phyloP scores from a whole-genome alignment of 139 green algal species.

The Tetradesmus lagerheimii region DNA sequence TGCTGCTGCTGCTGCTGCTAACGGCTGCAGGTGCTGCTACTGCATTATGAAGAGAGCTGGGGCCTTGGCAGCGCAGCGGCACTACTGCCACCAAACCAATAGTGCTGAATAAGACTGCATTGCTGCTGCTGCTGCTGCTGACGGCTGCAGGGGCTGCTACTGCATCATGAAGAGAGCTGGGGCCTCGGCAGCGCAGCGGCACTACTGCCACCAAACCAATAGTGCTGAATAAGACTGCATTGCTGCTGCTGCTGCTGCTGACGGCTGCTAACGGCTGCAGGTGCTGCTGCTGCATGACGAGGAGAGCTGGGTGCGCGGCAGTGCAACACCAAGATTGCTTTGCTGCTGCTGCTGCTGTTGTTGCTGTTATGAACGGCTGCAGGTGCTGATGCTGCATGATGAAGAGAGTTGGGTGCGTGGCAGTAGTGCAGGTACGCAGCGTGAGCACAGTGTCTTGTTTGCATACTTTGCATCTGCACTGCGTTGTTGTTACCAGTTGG shows the following conservation, averaged over 20 bases:
- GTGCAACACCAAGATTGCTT: no score
- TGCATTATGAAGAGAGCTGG: conserved; percentile 24
- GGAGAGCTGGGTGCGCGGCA: background rate
- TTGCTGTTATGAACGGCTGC: no score
- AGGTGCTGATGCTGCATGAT: background rate
- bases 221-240: no score
- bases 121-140: background rate
- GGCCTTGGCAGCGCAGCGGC: background rate
- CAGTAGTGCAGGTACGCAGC: background rate
- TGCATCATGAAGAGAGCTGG: conserved; percentile 24
- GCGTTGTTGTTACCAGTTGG: no score
- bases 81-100: no score
- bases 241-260: no score
- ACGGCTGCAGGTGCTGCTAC: background rate
- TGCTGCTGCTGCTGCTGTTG: background rate
- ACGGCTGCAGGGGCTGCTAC: background rate
- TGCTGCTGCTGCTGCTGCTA: background rate
- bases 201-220: no score
- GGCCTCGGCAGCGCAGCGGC: background rate
- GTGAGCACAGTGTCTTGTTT: no score
- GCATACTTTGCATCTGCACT: no score
- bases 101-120: no score
- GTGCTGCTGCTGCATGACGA: background rate
- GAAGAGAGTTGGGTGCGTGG: conserved; percentile 20
- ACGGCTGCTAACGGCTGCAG: no score